phyloP scores from a whole-genome alignment of 1,284 basidiomycete genomes.

The Boletellus dicymbophilus region DNA sequence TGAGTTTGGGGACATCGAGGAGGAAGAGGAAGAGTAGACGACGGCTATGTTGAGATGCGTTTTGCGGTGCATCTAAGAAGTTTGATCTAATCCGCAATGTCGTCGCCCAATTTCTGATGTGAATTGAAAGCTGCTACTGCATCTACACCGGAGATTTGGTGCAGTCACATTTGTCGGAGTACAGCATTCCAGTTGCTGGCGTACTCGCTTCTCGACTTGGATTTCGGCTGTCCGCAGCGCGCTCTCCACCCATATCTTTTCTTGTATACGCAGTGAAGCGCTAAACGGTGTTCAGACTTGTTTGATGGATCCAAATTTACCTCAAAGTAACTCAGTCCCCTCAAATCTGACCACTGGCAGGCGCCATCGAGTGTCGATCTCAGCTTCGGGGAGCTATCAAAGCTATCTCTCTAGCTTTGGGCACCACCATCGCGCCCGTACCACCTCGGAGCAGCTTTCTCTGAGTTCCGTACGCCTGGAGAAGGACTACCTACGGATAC shows the following conservation, averaged over 20 bases:
- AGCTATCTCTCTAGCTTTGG: constrained; percentile 45
- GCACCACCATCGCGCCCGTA: constrained; percentile 42
- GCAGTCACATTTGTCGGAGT: neutral
- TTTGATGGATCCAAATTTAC: constrained; percentile 20
- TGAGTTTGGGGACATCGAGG: constrained; percentile 84
- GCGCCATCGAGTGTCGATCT: constrained; percentile 26
- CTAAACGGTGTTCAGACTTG: neutral
- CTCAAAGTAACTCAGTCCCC: constrained; percentile 30
- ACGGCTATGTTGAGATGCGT: constrained; percentile 10
- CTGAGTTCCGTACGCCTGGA: constrained; percentile 2
- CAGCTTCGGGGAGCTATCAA: constrained; percentile 44
- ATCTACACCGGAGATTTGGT: neutral
- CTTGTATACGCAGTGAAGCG: neutral
- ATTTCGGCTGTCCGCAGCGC: neutral
- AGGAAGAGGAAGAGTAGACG: constrained; percentile 52
- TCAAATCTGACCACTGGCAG: constrained; percentile 19
- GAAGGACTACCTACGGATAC: constrained; percentile 14
- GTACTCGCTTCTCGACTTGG: neutral
- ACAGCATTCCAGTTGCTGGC: constrained; percentile 13
- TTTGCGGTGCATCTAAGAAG: constrained; percentile 13
- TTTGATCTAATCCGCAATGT: constrained; percentile 17
- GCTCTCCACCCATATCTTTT: neutral
- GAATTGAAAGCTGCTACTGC: neutral
- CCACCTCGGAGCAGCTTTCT: constrained; percentile 25
- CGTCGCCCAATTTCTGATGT: constrained; percentile 1